These are phyloP conservation scores for Cyclostephanos invisitatus DNA, from an alignment of 108 stramenopile genomes.

Conservation along the genomic window DNA sequence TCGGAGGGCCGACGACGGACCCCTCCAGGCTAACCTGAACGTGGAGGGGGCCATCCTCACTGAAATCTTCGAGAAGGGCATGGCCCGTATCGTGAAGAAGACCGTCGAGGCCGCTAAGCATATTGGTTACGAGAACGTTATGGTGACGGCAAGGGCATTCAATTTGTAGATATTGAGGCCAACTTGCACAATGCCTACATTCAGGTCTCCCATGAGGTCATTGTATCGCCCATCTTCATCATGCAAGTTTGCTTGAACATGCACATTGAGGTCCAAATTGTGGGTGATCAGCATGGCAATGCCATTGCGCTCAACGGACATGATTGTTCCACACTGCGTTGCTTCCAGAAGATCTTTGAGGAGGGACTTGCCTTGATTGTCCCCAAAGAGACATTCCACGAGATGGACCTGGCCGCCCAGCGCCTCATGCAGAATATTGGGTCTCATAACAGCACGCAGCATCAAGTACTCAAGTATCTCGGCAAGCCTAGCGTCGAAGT, in stretches of 20 bases:
- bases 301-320: conserved; percentile 96
- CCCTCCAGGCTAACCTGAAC: conserved; percentile 86
- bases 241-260: conserved; percentile 98
- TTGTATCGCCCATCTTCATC: conserved; percentile 96
- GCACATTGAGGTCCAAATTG: conserved; percentile 98
- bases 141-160: conserved; percentile 99
- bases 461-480: too few relatives aligned
- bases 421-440: conserved; percentile 94
- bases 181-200: conserved; percentile 82
- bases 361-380: conserved; percentile 95
- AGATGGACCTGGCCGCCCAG: conserved; percentile 95
- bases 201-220: conserved; percentile 93
- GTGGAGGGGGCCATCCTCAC: conserved; percentile 96
- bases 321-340: conserved; percentile 98
- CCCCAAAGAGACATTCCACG: conserved; percentile 82
- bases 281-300: conserved; percentile 97
- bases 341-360: conserved; percentile 99
- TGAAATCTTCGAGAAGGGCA: conserved; percentile 93
- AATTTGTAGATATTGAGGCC: conserved; percentile 90
- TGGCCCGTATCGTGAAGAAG: conserved; percentile 87
- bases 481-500: too few relatives aligned
- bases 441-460: too few relatives aligned
- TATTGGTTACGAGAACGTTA: conserved; percentile 95
- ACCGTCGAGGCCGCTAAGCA: conserved; percentile 89
- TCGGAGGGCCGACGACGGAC: conserved; percentile 90